Evolutionary conservation across 2,329 filamentous ascomycete genomes (phyloP).

Genomic region (Xylariaceae sp.): DNA sequence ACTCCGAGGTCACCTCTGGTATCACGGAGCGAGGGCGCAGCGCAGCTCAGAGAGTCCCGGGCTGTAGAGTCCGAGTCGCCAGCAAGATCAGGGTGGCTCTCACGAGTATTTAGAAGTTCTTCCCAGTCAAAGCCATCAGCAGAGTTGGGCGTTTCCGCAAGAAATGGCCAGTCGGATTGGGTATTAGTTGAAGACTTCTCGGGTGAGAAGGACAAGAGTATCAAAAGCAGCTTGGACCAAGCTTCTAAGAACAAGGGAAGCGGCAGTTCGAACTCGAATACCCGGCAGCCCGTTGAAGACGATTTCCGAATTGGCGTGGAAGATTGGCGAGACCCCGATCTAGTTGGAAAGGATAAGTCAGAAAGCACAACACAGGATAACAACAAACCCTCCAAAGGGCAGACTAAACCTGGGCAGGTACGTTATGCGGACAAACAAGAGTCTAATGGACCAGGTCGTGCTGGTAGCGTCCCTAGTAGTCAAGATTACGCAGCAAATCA

Average conservation of each 20-base stretch:
- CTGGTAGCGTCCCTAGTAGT: constrained; percentile 74
- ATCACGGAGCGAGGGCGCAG: constrained; percentile 35
- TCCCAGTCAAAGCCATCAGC: constrained; percentile 48
- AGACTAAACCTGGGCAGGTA: constrained; percentile 31
- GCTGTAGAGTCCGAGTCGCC: constrained; percentile 35
- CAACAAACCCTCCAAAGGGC: constrained; percentile 39
- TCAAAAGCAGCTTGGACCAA: constrained; percentile 51
- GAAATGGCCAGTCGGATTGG: constrained; percentile 78
- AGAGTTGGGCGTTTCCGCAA: constrained; percentile 68
- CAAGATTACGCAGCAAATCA: constrained; percentile 67
- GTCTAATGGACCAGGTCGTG: constrained; percentile 59
- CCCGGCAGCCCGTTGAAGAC: constrained; percentile 51
- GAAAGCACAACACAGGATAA: constrained; percentile 30
- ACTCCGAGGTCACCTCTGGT: constrained; percentile 38
- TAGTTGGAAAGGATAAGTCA: constrained; percentile 55
- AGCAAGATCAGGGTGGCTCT: constrained; percentile 51
- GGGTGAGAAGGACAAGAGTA: constrained; percentile 56
- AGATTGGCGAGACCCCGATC: constrained; percentile 83
- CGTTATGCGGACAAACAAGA: constrained; percentile 28
- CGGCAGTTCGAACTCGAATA: constrained; percentile 29
- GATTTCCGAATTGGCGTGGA: constrained; percentile 84
- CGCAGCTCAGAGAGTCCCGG: constrained; percentile 36
- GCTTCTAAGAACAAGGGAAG: constrained; percentile 43
- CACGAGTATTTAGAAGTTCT: constrained; percentile 49
- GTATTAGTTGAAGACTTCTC: constrained; percentile 71